Evolutionary conservation across 1,139 yeast species (phyloP).

Genomic region (Fermentozyma sake): DNA sequence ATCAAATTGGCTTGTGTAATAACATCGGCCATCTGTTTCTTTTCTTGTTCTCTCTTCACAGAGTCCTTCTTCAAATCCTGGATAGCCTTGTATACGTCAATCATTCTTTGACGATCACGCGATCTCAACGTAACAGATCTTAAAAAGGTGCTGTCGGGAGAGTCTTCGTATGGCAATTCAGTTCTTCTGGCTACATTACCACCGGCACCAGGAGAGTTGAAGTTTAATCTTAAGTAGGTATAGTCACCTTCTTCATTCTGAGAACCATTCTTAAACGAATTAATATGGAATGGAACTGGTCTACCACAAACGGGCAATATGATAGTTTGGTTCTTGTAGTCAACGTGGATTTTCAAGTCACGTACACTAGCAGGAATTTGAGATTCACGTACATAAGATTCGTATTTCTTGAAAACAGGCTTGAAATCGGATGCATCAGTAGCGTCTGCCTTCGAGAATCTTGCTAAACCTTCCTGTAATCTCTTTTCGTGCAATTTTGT

Average conservation of each 20-base stretch:
- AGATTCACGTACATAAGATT: constrained; percentile 87
- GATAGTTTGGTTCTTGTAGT: constrained; percentile 82
- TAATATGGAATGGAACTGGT: constrained; percentile 97
- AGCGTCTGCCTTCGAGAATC: constrained; percentile 75
- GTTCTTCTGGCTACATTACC: constrained; percentile 64
- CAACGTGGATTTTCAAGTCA: constrained; percentile 85
- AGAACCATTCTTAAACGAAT: constrained; percentile 89
- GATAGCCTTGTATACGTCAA: constrained; percentile 85
- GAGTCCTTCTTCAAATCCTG: constrained; percentile 91
- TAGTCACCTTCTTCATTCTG: constrained; percentile 96
- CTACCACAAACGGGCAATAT: constrained; percentile 90
- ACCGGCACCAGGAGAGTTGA: constrained; percentile 89
- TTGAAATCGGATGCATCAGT: constrained; percentile 60
- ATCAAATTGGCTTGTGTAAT: constrained; percentile 86
- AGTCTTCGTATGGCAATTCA: constrained; percentile 88
- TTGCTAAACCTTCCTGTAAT: constrained; percentile 77
- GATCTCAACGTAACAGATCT: constrained; percentile 87
- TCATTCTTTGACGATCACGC: constrained; percentile 87
- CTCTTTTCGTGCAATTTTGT: constrained; percentile 76
- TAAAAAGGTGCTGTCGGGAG: constrained; percentile 79
- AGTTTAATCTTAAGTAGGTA: constrained; percentile 84
- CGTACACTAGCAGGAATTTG: constrained; percentile 83
- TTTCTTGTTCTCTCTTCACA: constrained; percentile 85
- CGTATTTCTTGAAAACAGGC: constrained; percentile 84
- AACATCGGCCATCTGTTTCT: constrained; percentile 90